Base-by-base conservation (phyloP, 202 grass and related monocot genomes). In the Elaeis oleifera region DNA sequence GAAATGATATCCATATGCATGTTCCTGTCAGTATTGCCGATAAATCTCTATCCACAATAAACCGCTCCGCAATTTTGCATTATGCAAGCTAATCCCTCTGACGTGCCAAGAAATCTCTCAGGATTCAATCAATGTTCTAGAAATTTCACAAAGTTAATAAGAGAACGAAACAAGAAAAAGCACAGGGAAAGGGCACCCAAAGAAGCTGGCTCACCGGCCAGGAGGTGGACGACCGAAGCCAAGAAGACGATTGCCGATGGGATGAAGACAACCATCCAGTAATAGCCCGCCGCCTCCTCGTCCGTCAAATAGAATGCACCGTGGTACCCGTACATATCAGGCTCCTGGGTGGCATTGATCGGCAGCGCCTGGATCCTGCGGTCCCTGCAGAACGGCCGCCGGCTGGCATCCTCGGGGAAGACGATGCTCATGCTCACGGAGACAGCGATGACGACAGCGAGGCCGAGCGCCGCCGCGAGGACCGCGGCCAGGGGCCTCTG, bases 181-280 rank as follows among this genome's bases (percentile, higher is more conserved):
- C 49, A 67, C 4, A 25, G 57, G 57, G 52, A 67, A 6, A 26
- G 58, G 28, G 1, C 14, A 20, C 11, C 17, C 5, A 23, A 5
- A 61, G 22, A 36, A 29, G 1, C 22, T 23, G 16, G 13, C 66
- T 72, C 59, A 92, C 92, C 92, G 52, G 92, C 72, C 18, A 89
- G 44, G 67, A 97, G 87, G 54, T 86, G 86, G 27, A 80, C 71
- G 1, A 65, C 59, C 13, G 92, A 97, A n/a, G 61, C 69, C n/a
- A 79, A 57, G 69, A 89, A 97, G 32, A 92, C 53, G 66, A 92
- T 58, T 16, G 79, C 71, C 0, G 84, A 86, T 0, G 92, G 92
- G 32, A 97, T 60, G 59, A 97, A 97, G 18, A 89, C 92, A 62
- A 97, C 92, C 60, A 97, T 74, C 92, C 92, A 92, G 61, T 89